These are phyloP conservation scores for Trifolium repens DNA, from an alignment of 306 rosid species.

Conservation along the genomic window DNA sequence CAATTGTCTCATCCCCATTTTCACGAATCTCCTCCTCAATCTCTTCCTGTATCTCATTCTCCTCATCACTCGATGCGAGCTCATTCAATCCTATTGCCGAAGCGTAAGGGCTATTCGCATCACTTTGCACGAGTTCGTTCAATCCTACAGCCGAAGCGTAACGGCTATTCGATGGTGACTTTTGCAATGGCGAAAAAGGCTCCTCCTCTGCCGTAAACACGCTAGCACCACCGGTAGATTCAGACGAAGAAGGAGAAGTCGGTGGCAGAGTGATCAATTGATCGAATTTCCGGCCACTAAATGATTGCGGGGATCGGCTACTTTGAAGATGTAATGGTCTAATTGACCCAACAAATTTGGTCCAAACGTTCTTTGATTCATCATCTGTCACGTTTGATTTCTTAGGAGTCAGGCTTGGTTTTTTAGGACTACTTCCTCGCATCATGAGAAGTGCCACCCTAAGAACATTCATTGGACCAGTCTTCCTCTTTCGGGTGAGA, in stretches of 20 bases:
- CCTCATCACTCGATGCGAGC: constrained; percentile 39
- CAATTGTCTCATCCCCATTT: constrained; percentile 63
- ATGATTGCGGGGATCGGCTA: constrained; percentile 10
- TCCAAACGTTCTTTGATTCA: constrained; percentile 49
- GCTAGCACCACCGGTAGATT: neutral
- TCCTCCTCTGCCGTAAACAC: neutral
- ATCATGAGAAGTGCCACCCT: constrained; percentile 55
- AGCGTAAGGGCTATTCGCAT: constrained; percentile 32
- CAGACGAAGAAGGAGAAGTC: neutral
- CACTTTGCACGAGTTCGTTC: constrained; percentile 46
- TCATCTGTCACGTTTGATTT: constrained; percentile 34
- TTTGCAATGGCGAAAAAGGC: constrained; percentile 29
- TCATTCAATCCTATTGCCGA: constrained; percentile 66
- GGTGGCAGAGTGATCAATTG: neutral
- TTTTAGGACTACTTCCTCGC: constrained; percentile 45
- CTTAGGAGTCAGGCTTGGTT: constrained; percentile 33
- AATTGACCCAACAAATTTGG: constrained; percentile 55
- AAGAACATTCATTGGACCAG: constrained; percentile 39
- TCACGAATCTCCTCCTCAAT: constrained; percentile 33
- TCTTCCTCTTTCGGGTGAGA: constrained; percentile 28
- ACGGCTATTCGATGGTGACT: constrained; percentile 36
- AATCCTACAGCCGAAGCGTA: constrained; percentile 62
- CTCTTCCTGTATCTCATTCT: neutral
- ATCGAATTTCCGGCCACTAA: neutral
- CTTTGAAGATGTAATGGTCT: constrained; percentile 67